Evolutionary conservation across 495 filamentous ascomycete species (phyloP).

Genomic region (Aspergillus coremiiformis): DNA sequence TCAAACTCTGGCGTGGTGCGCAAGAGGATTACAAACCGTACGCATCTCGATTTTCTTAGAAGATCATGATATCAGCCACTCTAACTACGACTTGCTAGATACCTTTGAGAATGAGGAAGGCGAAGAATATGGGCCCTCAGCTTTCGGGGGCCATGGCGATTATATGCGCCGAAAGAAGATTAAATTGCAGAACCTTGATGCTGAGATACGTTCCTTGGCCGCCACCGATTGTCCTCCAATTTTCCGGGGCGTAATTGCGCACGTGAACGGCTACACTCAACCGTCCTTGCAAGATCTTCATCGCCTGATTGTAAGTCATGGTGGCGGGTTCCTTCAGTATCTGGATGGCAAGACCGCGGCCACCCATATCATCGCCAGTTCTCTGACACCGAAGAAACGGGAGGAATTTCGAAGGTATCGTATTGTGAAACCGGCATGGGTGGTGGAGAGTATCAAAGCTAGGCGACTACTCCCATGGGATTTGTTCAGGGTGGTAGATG

Average conservation of each 20-base stretch:
- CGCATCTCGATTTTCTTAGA: slow-evolving; percentile 3
- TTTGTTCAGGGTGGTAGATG: slow-evolving; percentile 71
- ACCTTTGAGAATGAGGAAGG: slow-evolving; percentile 64
- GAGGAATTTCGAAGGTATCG: slow-evolving; percentile 79
- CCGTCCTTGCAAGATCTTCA: slow-evolving; percentile 84
- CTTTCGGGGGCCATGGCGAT: slow-evolving; percentile 80
- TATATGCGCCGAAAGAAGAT: slow-evolving; percentile 93
- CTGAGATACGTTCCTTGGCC: slow-evolving; percentile 61
- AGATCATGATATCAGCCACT: slow-evolving; percentile 1
- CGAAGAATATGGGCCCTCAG: slow-evolving; percentile 83
- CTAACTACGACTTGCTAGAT: slow-evolving; percentile 31
- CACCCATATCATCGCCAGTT: slow-evolving; percentile 90
- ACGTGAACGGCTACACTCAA: slow-evolving; percentile 91
- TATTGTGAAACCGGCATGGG: slow-evolving; percentile 94
- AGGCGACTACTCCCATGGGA: slow-evolving; percentile 80
- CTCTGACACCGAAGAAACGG: slow-evolving; percentile 83
- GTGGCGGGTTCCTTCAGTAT: slow-evolving; percentile 89
- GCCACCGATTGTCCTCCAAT: slow-evolving; percentile 68
- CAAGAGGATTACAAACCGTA: slow-evolving; percentile 73
- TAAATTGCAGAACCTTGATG: slow-evolving; percentile 90
- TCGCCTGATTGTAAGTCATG: slow-evolving; percentile 77
- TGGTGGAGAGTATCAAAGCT: slow-evolving; percentile 77
- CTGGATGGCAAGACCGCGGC: slow-evolving; percentile 88
- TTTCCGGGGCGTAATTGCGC: slow-evolving; percentile 81
- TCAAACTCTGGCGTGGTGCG: slow-evolving; percentile 67